Conservation (phyloP, 306 rosid species). For the Citrullus colocynthis region DNA sequence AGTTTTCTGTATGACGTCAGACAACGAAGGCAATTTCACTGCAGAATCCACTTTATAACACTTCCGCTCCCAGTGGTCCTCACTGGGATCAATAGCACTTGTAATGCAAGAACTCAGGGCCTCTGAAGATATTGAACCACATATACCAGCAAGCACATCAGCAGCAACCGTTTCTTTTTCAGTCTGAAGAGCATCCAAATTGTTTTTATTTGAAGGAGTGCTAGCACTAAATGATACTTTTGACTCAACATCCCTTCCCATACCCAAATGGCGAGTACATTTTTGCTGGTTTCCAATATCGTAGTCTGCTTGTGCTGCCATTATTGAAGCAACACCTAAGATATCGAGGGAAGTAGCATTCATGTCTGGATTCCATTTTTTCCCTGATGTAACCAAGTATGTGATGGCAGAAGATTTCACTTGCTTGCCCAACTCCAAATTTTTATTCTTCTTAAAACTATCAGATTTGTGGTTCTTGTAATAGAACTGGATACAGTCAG, state of each 20-base stretch:
- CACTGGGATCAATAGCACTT: constrained; percentile 48
- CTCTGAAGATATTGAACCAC: constrained; percentile 76
- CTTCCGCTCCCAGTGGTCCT: neutral
- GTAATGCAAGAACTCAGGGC: constrained; percentile 78
- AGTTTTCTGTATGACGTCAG: constrained; percentile 32
- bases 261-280: constrained; percentile 26
- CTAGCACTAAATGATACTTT: constrained; percentile 29
- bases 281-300: constrained; percentile 25
- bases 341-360: constrained; percentile 72
- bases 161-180: constrained; percentile 81
- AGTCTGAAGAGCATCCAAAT: constrained; percentile 44
- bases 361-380: constrained; percentile 60
- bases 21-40: constrained; percentile 19
- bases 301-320: constrained; percentile 46
- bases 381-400: constrained; percentile 43
- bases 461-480: constrained; percentile 88
- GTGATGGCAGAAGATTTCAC: constrained; percentile 38
- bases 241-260: constrained; percentile 31
- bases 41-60: neutral
- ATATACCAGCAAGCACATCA: constrained; percentile 86
- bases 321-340: constrained; percentile 72
- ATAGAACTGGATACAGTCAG: constrained; percentile 90
- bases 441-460: constrained; percentile 53
- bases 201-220: constrained; percentile 26
- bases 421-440: constrained; percentile 38